phyloP scores from a whole-genome alignment of 2,329 filamentous ascomycete species.

The Bipolaris gigantea region DNA sequence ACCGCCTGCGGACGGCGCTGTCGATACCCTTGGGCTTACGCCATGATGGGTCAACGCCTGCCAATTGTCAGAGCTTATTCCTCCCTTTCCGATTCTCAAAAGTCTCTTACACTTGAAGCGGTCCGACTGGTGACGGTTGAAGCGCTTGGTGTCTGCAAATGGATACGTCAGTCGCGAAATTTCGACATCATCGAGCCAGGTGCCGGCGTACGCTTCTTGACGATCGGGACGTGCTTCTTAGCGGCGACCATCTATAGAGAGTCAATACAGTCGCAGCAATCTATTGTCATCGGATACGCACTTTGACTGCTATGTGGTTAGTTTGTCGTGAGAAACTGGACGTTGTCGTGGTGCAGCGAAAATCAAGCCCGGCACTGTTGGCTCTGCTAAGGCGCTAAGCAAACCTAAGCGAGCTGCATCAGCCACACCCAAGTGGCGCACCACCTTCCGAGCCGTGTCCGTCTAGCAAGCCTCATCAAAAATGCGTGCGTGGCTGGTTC shows the following conservation, averaged over 20 bases:
- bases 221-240: slow-evolving; percentile 99
- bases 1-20: slow-evolving; percentile 94
- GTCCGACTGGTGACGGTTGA: slow-evolving; percentile 97
- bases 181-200: slow-evolving; percentile 26
- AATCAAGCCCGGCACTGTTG: slow-evolving; percentile 22
- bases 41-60: slow-evolving; percentile 77
- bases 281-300: slow-evolving; percentile 25
- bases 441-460: slow-evolving; percentile 1
- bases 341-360: slow-evolving; percentile 14
- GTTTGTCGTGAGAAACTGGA: slow-evolving; percentile 28
- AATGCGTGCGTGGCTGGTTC: not conserved
- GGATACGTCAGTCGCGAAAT: slow-evolving; percentile 39
- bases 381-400: slow-evolving; percentile 28
- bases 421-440: slow-evolving; percentile 16
- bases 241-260: slow-evolving; percentile 85
- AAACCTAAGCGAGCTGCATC: slow-evolving; percentile 25
- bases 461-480: not conserved
- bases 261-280: slow-evolving; percentile 27
- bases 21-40: slow-evolving; percentile 99
- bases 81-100: slow-evolving; percentile 10
- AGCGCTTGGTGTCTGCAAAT: slow-evolving; percentile 80
- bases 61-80: slow-evolving; percentile 33
- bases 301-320: slow-evolving; percentile 45
- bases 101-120: slow-evolving; percentile 74
- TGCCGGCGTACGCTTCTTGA: slow-evolving; percentile 94